Evolutionary conservation across 2,329 filamentous ascomycete species (phyloP).

Genomic region (Emmonsiellopsis sp.): DNA sequence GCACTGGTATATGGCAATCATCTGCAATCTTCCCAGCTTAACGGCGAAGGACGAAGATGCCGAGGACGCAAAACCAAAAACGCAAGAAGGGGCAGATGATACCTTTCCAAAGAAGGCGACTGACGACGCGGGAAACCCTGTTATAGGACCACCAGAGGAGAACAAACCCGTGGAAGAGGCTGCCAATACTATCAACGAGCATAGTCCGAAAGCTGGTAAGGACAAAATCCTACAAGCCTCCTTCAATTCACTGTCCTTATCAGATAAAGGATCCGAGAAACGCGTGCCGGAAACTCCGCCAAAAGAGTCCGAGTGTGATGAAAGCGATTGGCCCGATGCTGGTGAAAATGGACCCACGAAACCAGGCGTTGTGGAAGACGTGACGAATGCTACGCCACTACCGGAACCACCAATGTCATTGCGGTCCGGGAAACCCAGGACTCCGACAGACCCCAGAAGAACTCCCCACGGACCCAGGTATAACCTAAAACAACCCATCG

Average conservation of each 20-base stretch:
- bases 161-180: background rate
- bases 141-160: background rate
- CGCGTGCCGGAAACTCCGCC: background rate
- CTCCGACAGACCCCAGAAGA: background rate
- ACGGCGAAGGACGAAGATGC: background rate
- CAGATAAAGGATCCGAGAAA: conserved; percentile 11
- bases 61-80: background rate
- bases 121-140: background rate
- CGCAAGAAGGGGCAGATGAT: background rate
- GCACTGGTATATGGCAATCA: conserved; percentile 94
- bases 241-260: conserved; percentile 21
- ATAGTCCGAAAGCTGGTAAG: conserved; percentile 9
- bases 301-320: conserved; percentile 5
- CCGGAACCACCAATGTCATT: conserved; percentile 11
- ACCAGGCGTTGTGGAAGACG: background rate
- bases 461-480: conserved; percentile 28
- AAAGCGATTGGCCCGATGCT: conserved; percentile 22
- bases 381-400: background rate
- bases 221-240: conserved; percentile 18
- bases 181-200: background rate
- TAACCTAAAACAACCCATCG: conserved; percentile 51
- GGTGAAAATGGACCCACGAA: conserved; percentile 16
- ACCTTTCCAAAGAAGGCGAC: background rate
- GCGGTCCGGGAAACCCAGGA: background rate
- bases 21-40: conserved; percentile 67